A percentile compares a stretch with the other conserved stretches of the same genome.
Evolutionary conservation across 164 flowering plant genomes (phyloP).

Genomic region (Litsea cubeba): DNA sequence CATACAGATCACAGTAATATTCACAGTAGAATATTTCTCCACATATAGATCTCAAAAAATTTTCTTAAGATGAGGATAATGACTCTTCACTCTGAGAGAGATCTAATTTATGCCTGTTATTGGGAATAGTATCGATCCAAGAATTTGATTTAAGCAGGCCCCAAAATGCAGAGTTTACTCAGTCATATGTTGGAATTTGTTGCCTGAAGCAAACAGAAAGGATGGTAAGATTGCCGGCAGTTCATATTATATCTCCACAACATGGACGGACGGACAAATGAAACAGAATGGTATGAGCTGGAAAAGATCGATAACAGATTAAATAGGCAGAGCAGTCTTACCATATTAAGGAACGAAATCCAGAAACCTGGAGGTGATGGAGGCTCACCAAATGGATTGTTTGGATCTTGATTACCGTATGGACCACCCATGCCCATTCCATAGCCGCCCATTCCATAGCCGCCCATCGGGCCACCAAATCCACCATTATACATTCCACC

Average conservation of each 20-base stretch:
- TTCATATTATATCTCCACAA: background rate
- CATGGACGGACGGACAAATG: background rate
- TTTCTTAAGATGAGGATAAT: too few species aligned
- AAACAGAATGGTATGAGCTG: background rate
- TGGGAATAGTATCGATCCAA: too few species aligned
- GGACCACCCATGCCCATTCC: conserved; percentile 60
- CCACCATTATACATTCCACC: conserved; percentile 73
- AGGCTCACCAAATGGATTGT: conserved; percentile 76
- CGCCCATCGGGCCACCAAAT: conserved; percentile 57
- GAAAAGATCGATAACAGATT: background rate
- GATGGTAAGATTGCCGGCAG: background rate
- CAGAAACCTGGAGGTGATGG: conserved; percentile 90
- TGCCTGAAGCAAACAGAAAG: background rate
- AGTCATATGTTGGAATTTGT: background rate
- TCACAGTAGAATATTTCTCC: too few species aligned
- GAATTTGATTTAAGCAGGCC: too few species aligned
- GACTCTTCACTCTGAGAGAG: too few species aligned
- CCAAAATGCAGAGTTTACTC: too few species aligned
- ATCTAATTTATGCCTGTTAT: too few species aligned
- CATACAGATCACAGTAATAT: too few species aligned
- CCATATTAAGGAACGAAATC: conserved; percentile 74
- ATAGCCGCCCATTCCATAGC: conserved; percentile 57
- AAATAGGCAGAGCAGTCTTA: conserved; percentile 19
- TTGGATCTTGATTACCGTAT: conserved; percentile 80
- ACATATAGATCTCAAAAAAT: too few species aligned